Base-by-base conservation (phyloP, 2,329 filamentous ascomycete species). In the Mariannaea sp. region DNA sequence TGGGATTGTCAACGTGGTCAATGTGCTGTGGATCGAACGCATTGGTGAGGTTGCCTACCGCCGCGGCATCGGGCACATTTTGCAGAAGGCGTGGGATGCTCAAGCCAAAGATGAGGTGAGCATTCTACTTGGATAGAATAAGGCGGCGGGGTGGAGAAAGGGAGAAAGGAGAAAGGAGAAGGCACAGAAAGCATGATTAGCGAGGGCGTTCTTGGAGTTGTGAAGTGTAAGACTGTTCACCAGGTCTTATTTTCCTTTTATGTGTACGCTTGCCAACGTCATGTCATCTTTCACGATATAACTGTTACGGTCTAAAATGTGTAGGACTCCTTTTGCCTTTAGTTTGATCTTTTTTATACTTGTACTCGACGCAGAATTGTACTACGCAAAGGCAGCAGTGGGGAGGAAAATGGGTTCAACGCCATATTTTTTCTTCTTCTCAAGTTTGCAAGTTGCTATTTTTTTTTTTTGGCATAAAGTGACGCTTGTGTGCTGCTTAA, bases 11-110 rank as follows among this genome's bases (percentile, higher is more conserved):
- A 75, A 79, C 51, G 73, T 77, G 61, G 72, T 77, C 14, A 78
- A 78, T 22, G 75, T 78, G 32, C 57, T 78, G 26, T 78, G 75
- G 75, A 70, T 78, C 14, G 75, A 78, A 66, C 65, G 74, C 19
- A 75, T 77, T 16, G 73, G 74, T 8, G 75, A 70, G 13, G 67
- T 77, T 49, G 70, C 70, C 6, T 77, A 73, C 52, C 63, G 75
- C 14, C 61, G 75, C 22, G 75, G 75, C 3, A 65, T 78, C 22
- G 75, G 75, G 1, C 75, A 77, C 58, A 68, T 78, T 5, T 46
- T 77, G 40, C 65, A 70, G 50, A 69, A 69, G 55, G 71, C 68
- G 1, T 78, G 75, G 75, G 72, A 75, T 24, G 66, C 67, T 4
- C 69, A 75, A 35, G 70, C 69, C 5, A 68, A 66, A 53, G 71